These are phyloP conservation scores for Mycena citricolor DNA, from an alignment of 1,284 basidiomycete species.

Conservation along the genomic window DNA sequence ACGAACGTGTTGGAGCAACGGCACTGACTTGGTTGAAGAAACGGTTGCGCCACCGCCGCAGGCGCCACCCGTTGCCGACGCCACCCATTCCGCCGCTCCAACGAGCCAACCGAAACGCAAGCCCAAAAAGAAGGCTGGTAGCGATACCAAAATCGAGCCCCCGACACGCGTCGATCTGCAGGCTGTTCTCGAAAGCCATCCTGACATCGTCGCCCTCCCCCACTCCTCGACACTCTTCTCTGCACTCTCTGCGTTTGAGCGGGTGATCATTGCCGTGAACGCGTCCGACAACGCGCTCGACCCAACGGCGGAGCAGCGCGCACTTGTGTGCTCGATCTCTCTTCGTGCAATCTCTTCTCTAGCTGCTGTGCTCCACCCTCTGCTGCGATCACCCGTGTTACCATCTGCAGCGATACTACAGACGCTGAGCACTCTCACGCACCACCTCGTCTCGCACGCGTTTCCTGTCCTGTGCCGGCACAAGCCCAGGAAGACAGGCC, in stretches of 20 bases:
- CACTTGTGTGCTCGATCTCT: too few species aligned
- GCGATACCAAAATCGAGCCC: background rate
- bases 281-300: conserved; percentile 3
- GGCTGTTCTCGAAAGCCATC: conserved; percentile 24
- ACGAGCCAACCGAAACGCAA: conserved; percentile 25
- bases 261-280: conserved; percentile 27
- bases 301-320: conserved; percentile 25
- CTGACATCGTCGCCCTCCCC: conserved; percentile 9
- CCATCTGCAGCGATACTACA: conserved; percentile 22
- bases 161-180: conserved; percentile 16
- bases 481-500: conserved; percentile 5
- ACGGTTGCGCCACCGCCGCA: conserved; percentile 7
- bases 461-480: conserved; percentile 21
- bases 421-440: conserved; percentile 18
- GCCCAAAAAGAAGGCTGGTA: conserved; percentile 28
- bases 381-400: conserved; percentile 11
- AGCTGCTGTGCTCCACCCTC: conserved; percentile 17
- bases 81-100: too few species aligned
- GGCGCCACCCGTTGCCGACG: conserved; percentile 12
- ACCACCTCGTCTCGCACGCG: conserved; percentile 25
- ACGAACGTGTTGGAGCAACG: conserved; percentile 8
- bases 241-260: conserved; percentile 31
- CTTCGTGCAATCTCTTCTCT: too few species aligned
- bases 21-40: conserved; percentile 11
- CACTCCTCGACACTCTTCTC: conserved; percentile 27